A percentile compares a stretch with the other conserved stretches of the same genome.
Conservation (phyloP, 2,329 filamentous ascomycete species). For the Penicillium digitatum region DNA sequence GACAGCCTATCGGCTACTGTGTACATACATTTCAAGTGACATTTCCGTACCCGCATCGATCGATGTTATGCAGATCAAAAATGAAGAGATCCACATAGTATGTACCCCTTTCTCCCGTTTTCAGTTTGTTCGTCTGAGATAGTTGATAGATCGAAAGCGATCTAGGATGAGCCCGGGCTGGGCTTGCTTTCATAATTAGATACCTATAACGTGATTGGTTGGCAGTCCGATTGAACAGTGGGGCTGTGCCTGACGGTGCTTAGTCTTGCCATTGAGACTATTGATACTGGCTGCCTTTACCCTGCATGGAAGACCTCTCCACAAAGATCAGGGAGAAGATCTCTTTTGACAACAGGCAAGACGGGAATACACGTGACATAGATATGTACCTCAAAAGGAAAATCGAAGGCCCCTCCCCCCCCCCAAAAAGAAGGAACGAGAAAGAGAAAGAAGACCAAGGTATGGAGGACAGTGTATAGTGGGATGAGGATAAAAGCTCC, state of each 20-base stretch:
- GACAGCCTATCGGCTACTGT: neutral
- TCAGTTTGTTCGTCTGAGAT: neutral
- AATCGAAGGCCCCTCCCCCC: too few species aligned
- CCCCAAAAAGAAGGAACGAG: neutral
- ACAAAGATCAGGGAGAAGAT: neutral
- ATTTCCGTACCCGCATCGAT: neutral
- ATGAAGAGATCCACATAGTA: neutral
- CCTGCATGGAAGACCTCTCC: conserved; percentile 2
- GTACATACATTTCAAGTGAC: neutral
- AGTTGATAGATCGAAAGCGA: conserved; percentile 4
- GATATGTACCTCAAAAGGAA: neutral
- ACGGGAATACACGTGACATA: neutral
- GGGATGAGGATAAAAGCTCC: neutral
- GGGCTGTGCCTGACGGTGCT: neutral
- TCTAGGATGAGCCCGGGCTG: neutral
- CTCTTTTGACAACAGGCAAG: neutral
- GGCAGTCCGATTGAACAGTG: neutral
- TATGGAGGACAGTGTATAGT: neutral
- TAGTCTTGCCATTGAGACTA: neutral
- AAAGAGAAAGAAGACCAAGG: neutral
- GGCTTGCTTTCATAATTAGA: neutral
- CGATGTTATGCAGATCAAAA: conserved; percentile 1
- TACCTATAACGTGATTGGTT: neutral
- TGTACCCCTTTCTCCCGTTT: neutral
- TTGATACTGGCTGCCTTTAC: conserved; percentile 2